Evolutionary conservation across 2,329 filamentous ascomycete species (phyloP).

Genomic region (Stemphylium vesicarium): DNA sequence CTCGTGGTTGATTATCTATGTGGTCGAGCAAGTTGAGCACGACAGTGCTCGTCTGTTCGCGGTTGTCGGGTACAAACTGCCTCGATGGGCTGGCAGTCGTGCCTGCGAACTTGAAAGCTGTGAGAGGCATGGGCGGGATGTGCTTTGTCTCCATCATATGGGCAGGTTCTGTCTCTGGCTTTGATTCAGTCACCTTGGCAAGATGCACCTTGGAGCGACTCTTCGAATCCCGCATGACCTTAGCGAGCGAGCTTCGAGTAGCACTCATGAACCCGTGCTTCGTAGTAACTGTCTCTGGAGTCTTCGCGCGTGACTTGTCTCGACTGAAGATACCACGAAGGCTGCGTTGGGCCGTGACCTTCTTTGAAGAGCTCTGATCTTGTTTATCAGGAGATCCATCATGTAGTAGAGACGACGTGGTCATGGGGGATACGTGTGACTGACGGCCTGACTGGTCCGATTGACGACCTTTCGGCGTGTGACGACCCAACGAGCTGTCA

Average conservation of each 20-base stretch:
- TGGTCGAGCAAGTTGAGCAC: slow-evolving; percentile 23
- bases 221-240: slow-evolving; percentile 25
- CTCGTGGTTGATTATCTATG: slow-evolving; percentile 12
- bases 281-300: slow-evolving; percentile 4
- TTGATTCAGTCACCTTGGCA: slow-evolving; percentile 4
- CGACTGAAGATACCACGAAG: slow-evolving; percentile 35
- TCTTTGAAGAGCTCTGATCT: neutral
- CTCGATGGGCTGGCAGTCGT: neutral
- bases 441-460: neutral
- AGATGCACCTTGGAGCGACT: slow-evolving; percentile 24
- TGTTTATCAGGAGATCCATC: neutral
- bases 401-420: neutral
- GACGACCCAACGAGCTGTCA: neutral
- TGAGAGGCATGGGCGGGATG: neutral
- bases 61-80: neutral
- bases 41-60: neutral
- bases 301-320: slow-evolving; percentile 7
- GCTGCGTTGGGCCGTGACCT: slow-evolving; percentile 32
- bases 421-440: neutral
- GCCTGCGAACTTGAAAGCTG: neutral
- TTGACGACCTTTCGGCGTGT: neutral
- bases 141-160: neutral
- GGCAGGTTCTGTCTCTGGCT: neutral
- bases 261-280: slow-evolving; percentile 25
- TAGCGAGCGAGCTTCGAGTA: slow-evolving; percentile 24